These are phyloP conservation scores for Cystobasidium onofrii DNA, from an alignment of 768 basidiomycete genomes.

Conservation along the genomic window DNA sequence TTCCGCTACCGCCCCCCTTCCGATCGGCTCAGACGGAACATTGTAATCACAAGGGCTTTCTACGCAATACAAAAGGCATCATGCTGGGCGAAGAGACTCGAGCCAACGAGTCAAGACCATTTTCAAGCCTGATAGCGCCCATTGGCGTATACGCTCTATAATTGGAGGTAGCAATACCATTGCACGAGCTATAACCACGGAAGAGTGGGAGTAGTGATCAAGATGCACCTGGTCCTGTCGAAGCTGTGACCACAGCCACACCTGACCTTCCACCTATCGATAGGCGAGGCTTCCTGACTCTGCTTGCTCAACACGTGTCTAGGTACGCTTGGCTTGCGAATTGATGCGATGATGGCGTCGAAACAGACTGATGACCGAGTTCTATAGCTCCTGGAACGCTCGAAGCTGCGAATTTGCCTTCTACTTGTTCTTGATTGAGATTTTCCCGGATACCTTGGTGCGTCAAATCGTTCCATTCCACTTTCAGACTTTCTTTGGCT, in stretches of 20 bases:
- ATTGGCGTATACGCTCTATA: too few species aligned
- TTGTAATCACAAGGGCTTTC: too few species aligned
- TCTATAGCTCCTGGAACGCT: constrained; percentile 21
- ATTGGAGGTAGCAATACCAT: too few species aligned
- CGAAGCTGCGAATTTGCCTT: constrained; percentile 29
- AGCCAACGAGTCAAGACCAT: too few species aligned
- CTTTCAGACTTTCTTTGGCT: too few species aligned
- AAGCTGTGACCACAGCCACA: background rate
- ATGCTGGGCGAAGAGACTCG: too few species aligned
- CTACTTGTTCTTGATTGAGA: constrained; percentile 24
- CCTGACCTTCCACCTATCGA: background rate
- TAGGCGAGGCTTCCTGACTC: background rate
- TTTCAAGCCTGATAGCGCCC: too few species aligned
- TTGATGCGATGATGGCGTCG: background rate
- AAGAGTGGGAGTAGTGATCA: background rate
- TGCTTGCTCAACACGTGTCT: background rate
- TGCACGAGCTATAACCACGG: too few species aligned
- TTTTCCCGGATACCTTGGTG: constrained; percentile 28
- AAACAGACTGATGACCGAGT: background rate
- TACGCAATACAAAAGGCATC: too few species aligned
- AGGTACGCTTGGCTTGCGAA: background rate
- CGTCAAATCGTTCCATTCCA: too few species aligned
- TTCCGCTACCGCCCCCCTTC: too few species aligned
- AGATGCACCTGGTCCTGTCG: background rate
- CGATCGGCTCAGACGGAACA: too few species aligned